Base-by-base conservation (phyloP, 495 filamentous ascomycete species). In the Xylaria longipes region DNA sequence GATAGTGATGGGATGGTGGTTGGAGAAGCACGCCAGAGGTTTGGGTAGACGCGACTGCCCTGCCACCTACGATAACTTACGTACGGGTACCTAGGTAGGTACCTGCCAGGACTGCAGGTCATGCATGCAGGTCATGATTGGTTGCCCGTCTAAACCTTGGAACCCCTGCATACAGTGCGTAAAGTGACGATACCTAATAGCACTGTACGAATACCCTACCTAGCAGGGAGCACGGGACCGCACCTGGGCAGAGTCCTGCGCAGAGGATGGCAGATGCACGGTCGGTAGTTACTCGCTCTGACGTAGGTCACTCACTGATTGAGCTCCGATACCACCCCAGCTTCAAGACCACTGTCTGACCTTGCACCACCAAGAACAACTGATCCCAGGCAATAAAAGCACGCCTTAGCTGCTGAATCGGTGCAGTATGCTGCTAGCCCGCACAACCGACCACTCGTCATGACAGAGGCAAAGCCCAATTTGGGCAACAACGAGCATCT, bases 401-500 rank as follows among this genome's bases (percentile, higher is more conserved):
- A 25, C 60, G 31, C 37, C 41, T 58, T 39, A 60, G 62, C 31
- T 63, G 62, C 61, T 31, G n/a, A 12, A 37, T 37, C 12, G 12
- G 31, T 65, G 41, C 69, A 71, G 69, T 29, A 71, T 71, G 69
- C 69, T 71, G 61, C 69, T 20, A 54, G 62, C 31, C 43, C 50
- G 52, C 37, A 11, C 37, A 48, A 27, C 14, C 52, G 48, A 71
- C 69, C 64, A 70, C 73, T 73, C 72, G 73, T 74, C 77, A 85
- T 85, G 83, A 85, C 83, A 74, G 81, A 83, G 75, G 79, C 75
- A 73, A 75, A 80, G 81, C 82, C 82, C 74, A 74, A 73, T 45
- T 70, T 74, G 75, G 80, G 82, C 80, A 79, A 83, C 71, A 73
- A 69, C 25, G 46, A 58, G 43, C 68, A 68, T 8, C 68, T 31